Evolutionary conservation across 306 rosid species (phyloP).

Genomic region (Mimosa bimucronata): DNA sequence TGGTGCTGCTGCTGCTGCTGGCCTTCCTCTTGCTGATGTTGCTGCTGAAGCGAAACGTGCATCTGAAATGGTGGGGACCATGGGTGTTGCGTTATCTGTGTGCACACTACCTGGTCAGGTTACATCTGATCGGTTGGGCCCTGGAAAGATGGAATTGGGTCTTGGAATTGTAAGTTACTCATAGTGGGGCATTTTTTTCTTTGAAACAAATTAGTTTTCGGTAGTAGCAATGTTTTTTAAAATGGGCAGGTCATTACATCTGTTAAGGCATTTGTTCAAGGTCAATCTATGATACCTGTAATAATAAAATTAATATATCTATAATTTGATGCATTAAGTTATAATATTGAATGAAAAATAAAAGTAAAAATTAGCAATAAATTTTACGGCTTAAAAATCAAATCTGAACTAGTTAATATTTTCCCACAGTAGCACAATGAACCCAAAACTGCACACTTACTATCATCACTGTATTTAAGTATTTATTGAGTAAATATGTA

Average conservation of each 20-base stretch:
- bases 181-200: background rate
- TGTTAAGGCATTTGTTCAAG: background rate
- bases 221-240: background rate
- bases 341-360: background rate
- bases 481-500: background rate
- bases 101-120: conserved; percentile 92
- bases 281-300: background rate
- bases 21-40: conserved; percentile 77
- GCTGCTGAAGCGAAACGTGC: conserved; percentile 85
- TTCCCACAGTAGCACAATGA: background rate
- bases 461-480: background rate
- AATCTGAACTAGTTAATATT: background rate
- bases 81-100: conserved; percentile 89
- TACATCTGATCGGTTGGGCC: conserved; percentile 88
- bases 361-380: background rate
- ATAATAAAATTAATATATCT: background rate
- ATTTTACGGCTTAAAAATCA: background rate
- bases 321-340: background rate
- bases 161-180: conserved; percentile 87
- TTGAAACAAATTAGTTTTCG: background rate
- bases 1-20: conserved; percentile 97
- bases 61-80: conserved; percentile 90
- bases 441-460: background rate
- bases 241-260: background rate
- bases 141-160: conserved; percentile 91